Conservation (phyloP, 2,329 filamentous ascomycete genomes). For the Hypoxylon sp. region DNA sequence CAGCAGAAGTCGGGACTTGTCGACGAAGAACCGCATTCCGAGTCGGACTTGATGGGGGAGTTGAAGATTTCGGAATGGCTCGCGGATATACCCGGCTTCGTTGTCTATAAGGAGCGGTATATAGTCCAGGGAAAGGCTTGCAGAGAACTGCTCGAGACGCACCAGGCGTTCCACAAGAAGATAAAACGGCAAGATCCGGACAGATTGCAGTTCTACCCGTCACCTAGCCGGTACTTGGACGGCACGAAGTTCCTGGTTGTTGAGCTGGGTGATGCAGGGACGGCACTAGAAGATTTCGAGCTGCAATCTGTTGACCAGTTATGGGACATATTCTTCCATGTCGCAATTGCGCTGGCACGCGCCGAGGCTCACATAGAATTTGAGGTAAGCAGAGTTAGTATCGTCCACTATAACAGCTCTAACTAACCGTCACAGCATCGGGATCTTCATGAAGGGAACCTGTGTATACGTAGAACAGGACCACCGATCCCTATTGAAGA, state of each 20-base stretch:
- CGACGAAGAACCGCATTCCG: conserved; percentile 71
- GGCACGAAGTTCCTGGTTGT: conserved; percentile 73
- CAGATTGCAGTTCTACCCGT: conserved; percentile 73
- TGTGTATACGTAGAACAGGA: conserved; percentile 68
- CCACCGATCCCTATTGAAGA: conserved; percentile 54
- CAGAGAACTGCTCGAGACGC: conserved; percentile 70
- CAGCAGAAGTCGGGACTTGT: conserved; percentile 69
- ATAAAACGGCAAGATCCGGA: conserved; percentile 70
- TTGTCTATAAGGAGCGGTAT: conserved; percentile 76
- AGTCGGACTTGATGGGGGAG: conserved; percentile 70
- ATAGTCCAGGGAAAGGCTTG: conserved; percentile 71
- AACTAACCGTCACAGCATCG: conserved; percentile 65
- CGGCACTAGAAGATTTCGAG: conserved; percentile 71
- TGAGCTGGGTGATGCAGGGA: conserved; percentile 74
- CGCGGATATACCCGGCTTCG: conserved; percentile 75
- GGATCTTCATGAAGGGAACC: conserved; percentile 76
- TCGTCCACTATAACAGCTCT: conserved; percentile 2
- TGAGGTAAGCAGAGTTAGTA: conserved; percentile 63
- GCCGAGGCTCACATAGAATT: conserved; percentile 72
- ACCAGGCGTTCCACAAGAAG: conserved; percentile 69
- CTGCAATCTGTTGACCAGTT: conserved; percentile 65
- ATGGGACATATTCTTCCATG: conserved; percentile 75
- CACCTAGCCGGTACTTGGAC: conserved; percentile 71
- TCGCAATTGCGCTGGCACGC: conserved; percentile 71
- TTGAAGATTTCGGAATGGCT: conserved; percentile 75